Conservation (phyloP, 2,329 filamentous ascomycete species). For the Aspergillus udagawae region DNA sequence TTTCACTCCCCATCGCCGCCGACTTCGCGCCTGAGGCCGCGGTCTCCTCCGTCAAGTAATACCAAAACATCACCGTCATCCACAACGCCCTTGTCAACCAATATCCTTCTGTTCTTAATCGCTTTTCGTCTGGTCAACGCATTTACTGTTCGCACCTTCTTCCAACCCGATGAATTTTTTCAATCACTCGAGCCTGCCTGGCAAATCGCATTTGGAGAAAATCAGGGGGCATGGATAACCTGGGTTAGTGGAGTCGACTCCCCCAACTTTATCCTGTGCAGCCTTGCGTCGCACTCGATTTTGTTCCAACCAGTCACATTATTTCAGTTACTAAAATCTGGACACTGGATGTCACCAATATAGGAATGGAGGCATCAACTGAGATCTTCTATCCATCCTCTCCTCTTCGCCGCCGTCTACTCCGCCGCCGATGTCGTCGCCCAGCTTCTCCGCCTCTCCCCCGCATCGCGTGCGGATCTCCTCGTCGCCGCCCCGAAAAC, state of each 20-base stretch:
- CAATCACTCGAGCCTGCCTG: slow-evolving; percentile 94
- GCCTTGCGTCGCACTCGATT: background rate
- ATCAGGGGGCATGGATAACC: slow-evolving; percentile 84
- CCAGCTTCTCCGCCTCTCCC: slow-evolving; percentile 50
- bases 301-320: background rate
- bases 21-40: slow-evolving; percentile 9
- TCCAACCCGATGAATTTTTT: slow-evolving; percentile 97
- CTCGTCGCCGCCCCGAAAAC: slow-evolving; percentile 70
- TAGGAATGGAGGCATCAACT: slow-evolving; percentile 92
- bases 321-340: slow-evolving; percentile 2
- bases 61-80: slow-evolving; percentile 1
- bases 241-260: slow-evolving; percentile 63
- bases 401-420: slow-evolving; percentile 76
- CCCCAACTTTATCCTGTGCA: background rate
- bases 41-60: slow-evolving; percentile 1
- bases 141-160: slow-evolving; percentile 77
- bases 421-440: slow-evolving; percentile 57
- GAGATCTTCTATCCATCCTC: slow-evolving; percentile 87
- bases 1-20: slow-evolving; percentile 1
- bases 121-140: slow-evolving; percentile 76
- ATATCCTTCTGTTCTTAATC: slow-evolving; percentile 46
- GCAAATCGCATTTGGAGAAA: slow-evolving; percentile 73
- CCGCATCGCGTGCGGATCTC: slow-evolving; percentile 58
- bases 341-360: slow-evolving; percentile 1
- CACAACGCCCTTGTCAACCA: slow-evolving; percentile 7